Percentiles rank a stretch among this genome's conserved stretches.
These are phyloP conservation scores for Bremia lactucae DNA, from an alignment of 352 stramenopile species.

Conservation along the genomic window DNA sequence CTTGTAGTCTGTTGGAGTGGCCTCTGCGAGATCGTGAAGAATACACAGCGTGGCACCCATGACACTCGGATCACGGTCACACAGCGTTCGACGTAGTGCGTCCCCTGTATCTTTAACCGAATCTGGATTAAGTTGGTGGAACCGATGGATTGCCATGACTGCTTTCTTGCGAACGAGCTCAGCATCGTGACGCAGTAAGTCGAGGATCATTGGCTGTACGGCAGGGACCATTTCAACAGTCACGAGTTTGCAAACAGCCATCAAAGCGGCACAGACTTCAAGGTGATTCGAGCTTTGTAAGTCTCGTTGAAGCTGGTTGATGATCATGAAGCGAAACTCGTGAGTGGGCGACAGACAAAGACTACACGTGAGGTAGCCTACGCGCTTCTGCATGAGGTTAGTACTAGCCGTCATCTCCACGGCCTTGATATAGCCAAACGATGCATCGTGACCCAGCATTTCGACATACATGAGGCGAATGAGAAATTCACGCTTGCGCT, in stretches of 20 bases:
- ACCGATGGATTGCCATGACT: constrained; percentile 96
- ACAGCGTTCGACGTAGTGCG: constrained; percentile 92
- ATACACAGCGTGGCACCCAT: constrained; percentile 95
- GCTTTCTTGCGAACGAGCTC: constrained; percentile 99
- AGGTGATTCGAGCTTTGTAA: constrained; percentile 86
- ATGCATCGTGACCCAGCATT: constrained; percentile 99
- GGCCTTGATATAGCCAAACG: constrained; percentile 98
- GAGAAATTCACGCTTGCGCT: constrained; percentile 98
- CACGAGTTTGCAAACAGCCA: constrained; percentile 93
- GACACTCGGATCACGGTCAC: constrained; percentile 96
- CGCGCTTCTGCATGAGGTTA: constrained; percentile 97
- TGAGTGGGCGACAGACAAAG: constrained; percentile 95
- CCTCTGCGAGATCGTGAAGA: constrained; percentile 87
- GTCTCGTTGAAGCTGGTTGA: constrained; percentile 98
- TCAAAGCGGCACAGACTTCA: constrained; percentile 92
- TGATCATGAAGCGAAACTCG: constrained; percentile 99
- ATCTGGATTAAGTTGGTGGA: constrained; percentile 96
- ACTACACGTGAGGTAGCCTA: constrained; percentile 92
- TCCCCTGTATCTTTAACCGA: constrained; percentile 84
- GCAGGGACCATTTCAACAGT: constrained; percentile 98
- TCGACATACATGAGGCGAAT: constrained; percentile 99
- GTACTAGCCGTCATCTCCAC: constrained; percentile 96
- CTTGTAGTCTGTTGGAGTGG: constrained; percentile 92
- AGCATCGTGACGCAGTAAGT: constrained; percentile 91
- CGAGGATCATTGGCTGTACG: constrained; percentile 90